These are phyloP conservation scores for Debaryomyces maramus DNA, from an alignment of 805 yeast genomes.

Conservation along the genomic window DNA sequence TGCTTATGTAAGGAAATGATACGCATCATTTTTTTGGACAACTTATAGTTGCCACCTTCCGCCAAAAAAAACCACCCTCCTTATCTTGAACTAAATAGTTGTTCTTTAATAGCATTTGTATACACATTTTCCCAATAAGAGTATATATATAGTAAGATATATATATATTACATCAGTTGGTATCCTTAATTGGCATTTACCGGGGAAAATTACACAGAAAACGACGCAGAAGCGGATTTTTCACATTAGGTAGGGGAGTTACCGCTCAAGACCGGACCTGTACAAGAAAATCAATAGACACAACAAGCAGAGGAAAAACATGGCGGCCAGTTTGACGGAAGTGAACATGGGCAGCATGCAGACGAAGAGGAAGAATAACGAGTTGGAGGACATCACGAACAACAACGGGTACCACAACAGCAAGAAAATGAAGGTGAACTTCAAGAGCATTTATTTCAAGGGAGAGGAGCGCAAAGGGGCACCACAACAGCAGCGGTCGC, in stretches of 20 bases:
- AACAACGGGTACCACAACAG: conserved; percentile 20
- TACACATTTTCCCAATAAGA: neutral
- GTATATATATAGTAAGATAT: neutral
- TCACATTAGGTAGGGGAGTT: too few species aligned
- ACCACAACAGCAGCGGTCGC: conserved; percentile 18
- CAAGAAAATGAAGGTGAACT: conserved; percentile 23
- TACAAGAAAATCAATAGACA: neutral
- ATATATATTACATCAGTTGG: conserved; percentile 5
- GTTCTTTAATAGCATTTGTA: neutral
- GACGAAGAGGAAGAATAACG: conserved; percentile 32
- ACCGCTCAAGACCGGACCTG: conserved; percentile 3
- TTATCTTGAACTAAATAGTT: conserved; percentile 3
- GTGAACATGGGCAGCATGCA: conserved; percentile 15
- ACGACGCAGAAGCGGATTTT: too few species aligned
- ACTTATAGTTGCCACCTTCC: conserved; percentile 1
- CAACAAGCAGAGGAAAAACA: conserved; percentile 6
- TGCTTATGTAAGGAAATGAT: neutral
- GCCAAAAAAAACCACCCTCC: neutral
- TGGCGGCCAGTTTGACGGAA: conserved; percentile 37
- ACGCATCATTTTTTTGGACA: neutral
- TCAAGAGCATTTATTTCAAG: conserved; percentile 8
- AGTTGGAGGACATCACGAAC: conserved; percentile 40
- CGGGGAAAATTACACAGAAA: too few species aligned
- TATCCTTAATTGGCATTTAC: conserved; percentile 11
- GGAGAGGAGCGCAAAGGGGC: conserved; percentile 3